Conservation (phyloP, 495 filamentous ascomycete species). For the Durotheca rogersii region DNA sequence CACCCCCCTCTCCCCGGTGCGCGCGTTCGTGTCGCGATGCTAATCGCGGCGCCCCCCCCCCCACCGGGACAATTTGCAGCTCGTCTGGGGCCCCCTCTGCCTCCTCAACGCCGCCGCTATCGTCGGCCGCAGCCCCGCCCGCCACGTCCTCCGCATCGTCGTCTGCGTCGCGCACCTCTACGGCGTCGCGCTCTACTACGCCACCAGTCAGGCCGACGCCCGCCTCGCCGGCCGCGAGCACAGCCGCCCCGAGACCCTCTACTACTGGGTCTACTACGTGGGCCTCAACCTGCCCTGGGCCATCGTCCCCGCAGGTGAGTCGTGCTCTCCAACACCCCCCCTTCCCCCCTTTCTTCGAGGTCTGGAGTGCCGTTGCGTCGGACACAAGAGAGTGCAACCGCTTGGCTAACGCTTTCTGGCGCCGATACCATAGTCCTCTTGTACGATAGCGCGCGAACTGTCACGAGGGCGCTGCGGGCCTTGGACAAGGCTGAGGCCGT, state of each 20-base stretch:
- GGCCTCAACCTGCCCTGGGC: constrained; percentile 88
- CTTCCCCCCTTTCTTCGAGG: not conserved
- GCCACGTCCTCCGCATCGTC: constrained; percentile 70
- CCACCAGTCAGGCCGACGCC: constrained; percentile 71
- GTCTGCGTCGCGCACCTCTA: constrained; percentile 82
- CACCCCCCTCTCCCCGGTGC: too few relatives aligned
- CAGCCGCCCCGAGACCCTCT: constrained; percentile 74
- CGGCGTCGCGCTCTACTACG: constrained; percentile 82
- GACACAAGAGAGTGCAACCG: not conserved
- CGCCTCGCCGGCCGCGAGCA: constrained; percentile 58
- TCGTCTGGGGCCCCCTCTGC: constrained; percentile 79
- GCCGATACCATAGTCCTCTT: constrained; percentile 50
- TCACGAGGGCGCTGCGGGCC: constrained; percentile 48
- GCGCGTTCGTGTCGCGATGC: too few relatives aligned
- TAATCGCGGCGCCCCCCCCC: not conserved
- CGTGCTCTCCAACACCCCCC: too few relatives aligned
- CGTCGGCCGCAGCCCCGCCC: constrained; percentile 53
- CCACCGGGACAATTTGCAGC: too few relatives aligned
- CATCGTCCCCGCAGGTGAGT: constrained; percentile 61
- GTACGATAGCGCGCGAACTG: constrained; percentile 48
- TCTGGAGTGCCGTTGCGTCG: too few relatives aligned
- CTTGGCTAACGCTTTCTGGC: constrained; percentile 3
- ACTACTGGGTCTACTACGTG: constrained; percentile 88
- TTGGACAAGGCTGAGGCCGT: constrained; percentile 41
- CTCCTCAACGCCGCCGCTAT: constrained; percentile 64